Evolutionary conservation across 495 filamentous ascomycete species (phyloP), one percentile per base, ranked within the genome.

Genomic region (Daldinia caldariorum): DNA sequence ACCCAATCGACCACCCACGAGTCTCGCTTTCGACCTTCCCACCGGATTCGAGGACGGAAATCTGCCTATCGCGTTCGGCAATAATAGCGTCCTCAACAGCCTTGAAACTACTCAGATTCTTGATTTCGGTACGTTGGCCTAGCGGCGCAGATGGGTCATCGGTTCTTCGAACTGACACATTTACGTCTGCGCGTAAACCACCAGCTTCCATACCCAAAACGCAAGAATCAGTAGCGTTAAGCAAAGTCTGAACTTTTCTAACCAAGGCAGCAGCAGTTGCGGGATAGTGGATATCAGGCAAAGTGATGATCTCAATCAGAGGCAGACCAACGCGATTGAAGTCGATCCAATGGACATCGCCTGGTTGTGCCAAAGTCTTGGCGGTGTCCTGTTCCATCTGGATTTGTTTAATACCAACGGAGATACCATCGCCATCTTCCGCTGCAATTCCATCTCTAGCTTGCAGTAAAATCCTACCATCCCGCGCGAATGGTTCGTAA

Each of bases 381-480:
- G 93, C 95, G 8, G 95, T 99, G 77, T 99, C 95, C 79, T 99
- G 95, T 80, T 99, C 95, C 81, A 99, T 87, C 79, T 99, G 96
- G 6, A 99, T 85, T 78, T 97, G 94, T 73, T 94, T 90, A 73
- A 99, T 97, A 26, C 89, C 91, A 43, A 98, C 83, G 1, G 80
- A 83, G 12, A 97, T 77, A 9, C 82, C 70, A 5, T 90, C 84
- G 1, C 91, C 91, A 51, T 86, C 87, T 74, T 91, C 86, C 3
- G 85, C 83, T 0, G 89, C 89, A 55, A 97, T 91, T 2, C 93
- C 94, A 75, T 97, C 95, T 73, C 93, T 84, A 16, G 86, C 78
- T 64, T 84, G 88, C 0, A 99, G 83, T 6, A 84, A 83, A 14
- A 99, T 82, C 63, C 79, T 80, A 26, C 95, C 96, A 72, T 94